Conservation (phyloP, 169 alveolate genomes). For the Amoebophrya sp. region DNA sequence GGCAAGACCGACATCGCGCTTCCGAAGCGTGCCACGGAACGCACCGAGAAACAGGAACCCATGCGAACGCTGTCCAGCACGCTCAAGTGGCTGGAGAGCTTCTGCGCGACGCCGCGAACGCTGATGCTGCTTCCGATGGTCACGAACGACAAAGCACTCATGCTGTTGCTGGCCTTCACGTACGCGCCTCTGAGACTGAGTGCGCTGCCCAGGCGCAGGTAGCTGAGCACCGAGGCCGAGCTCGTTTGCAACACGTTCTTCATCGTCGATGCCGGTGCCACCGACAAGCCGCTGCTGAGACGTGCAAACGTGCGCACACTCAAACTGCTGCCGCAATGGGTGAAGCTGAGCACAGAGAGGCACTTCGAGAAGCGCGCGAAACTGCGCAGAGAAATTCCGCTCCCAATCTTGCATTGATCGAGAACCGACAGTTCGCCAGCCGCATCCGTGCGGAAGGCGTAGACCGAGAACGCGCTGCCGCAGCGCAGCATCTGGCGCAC, state of each 20-base stretch:
- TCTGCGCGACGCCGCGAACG: conserved; percentile 35
- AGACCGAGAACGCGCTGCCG: neutral
- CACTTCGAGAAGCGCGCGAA: neutral
- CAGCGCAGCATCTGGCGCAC: neutral
- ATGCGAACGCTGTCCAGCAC: conserved; percentile 21
- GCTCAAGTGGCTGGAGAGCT: conserved; percentile 2
- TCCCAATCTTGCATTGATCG: neutral
- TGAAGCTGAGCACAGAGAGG: neutral
- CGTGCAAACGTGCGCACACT: neutral
- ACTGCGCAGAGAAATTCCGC: neutral
- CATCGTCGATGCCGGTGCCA: neutral
- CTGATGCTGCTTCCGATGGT: neutral
- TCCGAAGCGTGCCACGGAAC: neutral
- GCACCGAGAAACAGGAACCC: conserved; percentile 14
- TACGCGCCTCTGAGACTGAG: neutral
- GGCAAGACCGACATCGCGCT: neutral
- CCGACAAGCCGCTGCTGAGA: conserved; percentile 15
- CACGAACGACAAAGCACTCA: neutral
- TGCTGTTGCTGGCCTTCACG: neutral
- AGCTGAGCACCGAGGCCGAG: neutral
- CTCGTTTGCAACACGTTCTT: neutral
- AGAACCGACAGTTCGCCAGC: neutral
- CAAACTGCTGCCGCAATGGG: neutral
- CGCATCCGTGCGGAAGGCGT: neutral
- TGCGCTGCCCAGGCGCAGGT: neutral